Conservation (phyloP, 1,284 basidiomycete genomes). For the Puccinia novopanici region DNA sequence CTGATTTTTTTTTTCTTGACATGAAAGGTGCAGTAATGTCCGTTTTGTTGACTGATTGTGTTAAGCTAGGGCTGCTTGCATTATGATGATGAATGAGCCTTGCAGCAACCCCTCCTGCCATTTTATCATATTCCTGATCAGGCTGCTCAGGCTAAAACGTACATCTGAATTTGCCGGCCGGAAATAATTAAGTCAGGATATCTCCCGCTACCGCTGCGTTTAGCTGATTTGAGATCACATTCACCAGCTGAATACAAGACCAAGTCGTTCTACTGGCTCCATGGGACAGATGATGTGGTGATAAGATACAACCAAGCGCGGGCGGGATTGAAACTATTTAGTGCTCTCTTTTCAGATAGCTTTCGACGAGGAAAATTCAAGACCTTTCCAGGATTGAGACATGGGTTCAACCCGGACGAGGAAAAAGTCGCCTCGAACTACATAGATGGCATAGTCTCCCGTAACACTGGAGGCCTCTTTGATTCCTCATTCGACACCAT, state of each 20-base stretch:
- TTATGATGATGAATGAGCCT: conserved; percentile 20
- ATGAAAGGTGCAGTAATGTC: conserved; percentile 31
- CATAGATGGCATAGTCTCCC: conserved; percentile 26
- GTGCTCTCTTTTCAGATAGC: conserved; percentile 7
- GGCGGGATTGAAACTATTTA: conserved; percentile 34
- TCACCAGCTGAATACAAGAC: conserved; percentile 1
- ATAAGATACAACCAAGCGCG: conserved; percentile 27
- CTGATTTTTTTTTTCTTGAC: neutral
- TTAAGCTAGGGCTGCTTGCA: conserved; percentile 17
- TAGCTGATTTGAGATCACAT: neutral
- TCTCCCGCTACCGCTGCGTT: conserved; percentile 41
- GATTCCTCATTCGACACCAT: conserved; percentile 24
- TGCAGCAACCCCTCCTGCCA: neutral
- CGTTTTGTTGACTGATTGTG: conserved; percentile 18
- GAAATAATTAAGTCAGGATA: conserved; percentile 35
- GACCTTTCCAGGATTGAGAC: conserved; percentile 18
- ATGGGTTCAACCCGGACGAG: conserved; percentile 29
- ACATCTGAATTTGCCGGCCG: neutral
- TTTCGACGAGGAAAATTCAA: conserved; percentile 36
- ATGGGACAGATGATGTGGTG: conserved; percentile 27
- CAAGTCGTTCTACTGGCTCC: conserved; percentile 27
- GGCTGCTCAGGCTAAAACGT: neutral
- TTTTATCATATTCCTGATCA: neutral
- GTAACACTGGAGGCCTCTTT: conserved; percentile 24
- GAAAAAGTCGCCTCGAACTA: conserved; percentile 28